Base-by-base conservation (phyloP, 768 basidiomycete species). In the Tubosaeta sp. region DNA sequence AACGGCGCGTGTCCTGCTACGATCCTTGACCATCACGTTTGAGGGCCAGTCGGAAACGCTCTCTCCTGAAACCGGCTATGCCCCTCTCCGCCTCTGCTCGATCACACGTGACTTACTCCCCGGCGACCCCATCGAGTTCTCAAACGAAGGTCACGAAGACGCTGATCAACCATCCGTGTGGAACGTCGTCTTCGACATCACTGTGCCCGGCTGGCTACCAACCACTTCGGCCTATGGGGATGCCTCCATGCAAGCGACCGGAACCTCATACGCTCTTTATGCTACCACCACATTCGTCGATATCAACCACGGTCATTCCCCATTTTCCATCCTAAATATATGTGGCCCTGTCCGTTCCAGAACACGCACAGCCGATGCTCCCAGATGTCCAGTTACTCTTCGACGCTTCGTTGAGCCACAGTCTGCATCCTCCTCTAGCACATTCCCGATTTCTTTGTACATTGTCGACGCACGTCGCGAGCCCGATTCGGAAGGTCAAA, bases 191-290 rank as follows among this genome's bases (percentile, higher is more conserved):
- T 95, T 94, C 66, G 84, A 92, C 65, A 69, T 96, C 4, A 77
- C 81, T 14, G 71, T 94, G n/a, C 92, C 93, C 5, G 94, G 92
- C 16, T 95, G 94, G 94, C 76, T 96, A 3, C 93, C 93, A 8
- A 74, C 76, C 2, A 76, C 81, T 14, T 72, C 80, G 22, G 59
- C 46, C 3, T 76, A 81, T 51, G 81, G 83, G 22, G 65, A 75
- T 14, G 57, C 59, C 6, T 59, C 56, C 10, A 41, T 60, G n/a
- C 74, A 76, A 18, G 73, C 74, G 12, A 61, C 77, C 30, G 86
- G 86, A 19, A 79, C 81, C 6, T 77, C 76, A 48, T 92, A 92
- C 62, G 72, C 75, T 18, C 73, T 92, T 24, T 80, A 78, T 55
- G 86, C 87, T 14, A 79, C 79, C 22, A 87, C 84, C 9, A 81